phyloP scores from a whole-genome alignment of 2,329 filamentous ascomycete genomes.

The Tolypocladium ophioglossoides region DNA sequence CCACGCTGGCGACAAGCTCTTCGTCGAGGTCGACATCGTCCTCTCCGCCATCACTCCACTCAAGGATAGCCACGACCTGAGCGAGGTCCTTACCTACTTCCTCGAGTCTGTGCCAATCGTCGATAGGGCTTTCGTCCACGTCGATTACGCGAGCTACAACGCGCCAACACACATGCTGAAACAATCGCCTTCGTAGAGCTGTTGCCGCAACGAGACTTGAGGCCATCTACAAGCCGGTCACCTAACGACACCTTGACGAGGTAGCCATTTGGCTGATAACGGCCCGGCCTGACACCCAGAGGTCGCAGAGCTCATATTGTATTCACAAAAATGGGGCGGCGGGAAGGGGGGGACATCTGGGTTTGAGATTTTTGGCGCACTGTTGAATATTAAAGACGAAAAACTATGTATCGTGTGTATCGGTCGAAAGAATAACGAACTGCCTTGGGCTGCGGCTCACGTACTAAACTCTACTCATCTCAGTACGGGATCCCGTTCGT shows the following conservation, averaged over 20 bases:
- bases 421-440: background rate
- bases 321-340: too few species aligned
- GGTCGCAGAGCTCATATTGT: too few species aligned
- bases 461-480: background rate
- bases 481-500: conserved; percentile 97
- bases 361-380: background rate
- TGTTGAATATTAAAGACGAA: background rate
- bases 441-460: background rate
- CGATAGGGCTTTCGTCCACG: conserved; percentile 59
- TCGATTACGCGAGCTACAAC: conserved; percentile 53
- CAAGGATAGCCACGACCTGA: conserved; percentile 71
- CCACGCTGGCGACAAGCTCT: conserved; percentile 76
- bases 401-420: background rate
- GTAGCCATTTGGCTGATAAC: background rate
- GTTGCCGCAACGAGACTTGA: background rate
- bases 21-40: conserved; percentile 73
- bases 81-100: conserved; percentile 71
- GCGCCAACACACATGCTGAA: conserved; percentile 47
- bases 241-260: background rate
- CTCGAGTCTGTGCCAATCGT: conserved; percentile 76
- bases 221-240: background rate
- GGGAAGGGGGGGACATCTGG: too few species aligned
- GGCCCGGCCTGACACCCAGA: too few species aligned
- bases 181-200: conserved; percentile 9
- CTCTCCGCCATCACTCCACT: conserved; percentile 65